A percentile compares a stretch with the other conserved stretches of the same genome.
These are phyloP conservation scores for Oehlia diaphana DNA, from an alignment of 192 early-diverging fungal genomes.

Conservation along the genomic window DNA sequence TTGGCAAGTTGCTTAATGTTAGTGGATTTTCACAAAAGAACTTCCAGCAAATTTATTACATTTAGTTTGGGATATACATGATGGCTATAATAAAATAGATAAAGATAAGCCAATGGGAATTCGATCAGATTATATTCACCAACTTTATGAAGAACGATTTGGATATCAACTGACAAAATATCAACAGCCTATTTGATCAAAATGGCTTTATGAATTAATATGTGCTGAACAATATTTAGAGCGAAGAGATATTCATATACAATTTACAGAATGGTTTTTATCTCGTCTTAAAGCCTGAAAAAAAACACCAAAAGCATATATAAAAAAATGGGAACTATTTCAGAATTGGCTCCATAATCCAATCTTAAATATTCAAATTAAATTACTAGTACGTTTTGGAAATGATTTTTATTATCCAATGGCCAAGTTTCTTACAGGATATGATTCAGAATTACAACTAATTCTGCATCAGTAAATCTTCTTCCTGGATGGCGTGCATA, in stretches of 20 bases:
- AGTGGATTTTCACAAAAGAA: background rate
- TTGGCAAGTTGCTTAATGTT: background rate
- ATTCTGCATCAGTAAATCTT: background rate
- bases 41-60: background rate
- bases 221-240: conserved; percentile 15
- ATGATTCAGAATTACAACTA: background rate
- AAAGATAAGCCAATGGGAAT: no score
- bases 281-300: background rate
- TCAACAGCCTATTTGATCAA: no score
- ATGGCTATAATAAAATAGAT: background rate
- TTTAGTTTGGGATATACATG: background rate
- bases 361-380: background rate
- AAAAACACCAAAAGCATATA: background rate
- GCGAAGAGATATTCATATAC: background rate
- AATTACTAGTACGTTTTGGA: background rate
- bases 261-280: conserved; percentile 10
- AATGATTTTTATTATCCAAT: background rate
- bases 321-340: background rate
- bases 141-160: no score
- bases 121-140: no score
- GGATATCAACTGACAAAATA: no score
- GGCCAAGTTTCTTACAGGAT: background rate
- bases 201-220: background rate
- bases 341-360: background rate
- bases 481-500: background rate